Percentiles rank a stretch among this genome's conserved stretches.
Evolutionary conservation across 139 green algal genomes (phyloP).

Genomic region (Auxenochlorella protothecoides): DNA sequence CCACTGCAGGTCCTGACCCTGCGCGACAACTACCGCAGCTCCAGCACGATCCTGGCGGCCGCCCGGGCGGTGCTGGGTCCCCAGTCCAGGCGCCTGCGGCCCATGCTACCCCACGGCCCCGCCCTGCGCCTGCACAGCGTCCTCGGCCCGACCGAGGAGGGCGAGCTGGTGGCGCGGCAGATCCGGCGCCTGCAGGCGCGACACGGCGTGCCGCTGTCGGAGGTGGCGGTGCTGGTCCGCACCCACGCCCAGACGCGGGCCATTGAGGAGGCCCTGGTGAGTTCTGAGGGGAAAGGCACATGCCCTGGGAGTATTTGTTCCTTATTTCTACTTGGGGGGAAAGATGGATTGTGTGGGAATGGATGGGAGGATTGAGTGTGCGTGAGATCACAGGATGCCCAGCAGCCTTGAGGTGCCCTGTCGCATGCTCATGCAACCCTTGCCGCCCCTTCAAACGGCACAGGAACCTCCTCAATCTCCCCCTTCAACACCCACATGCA

Average conservation of each 20-base stretch:
- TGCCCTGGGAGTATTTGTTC: no score
- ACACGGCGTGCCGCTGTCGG: not conserved
- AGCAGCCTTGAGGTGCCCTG: no score
- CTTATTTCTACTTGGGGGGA: no score
- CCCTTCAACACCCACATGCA: no score
- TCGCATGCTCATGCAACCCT: no score
- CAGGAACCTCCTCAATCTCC: no score
- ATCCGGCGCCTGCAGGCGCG: not conserved
- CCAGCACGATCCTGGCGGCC: slow-evolving; percentile 30
- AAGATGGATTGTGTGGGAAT: no score
- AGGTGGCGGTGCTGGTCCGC: slow-evolving; percentile 45
- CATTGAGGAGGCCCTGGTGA: slow-evolving; percentile 33
- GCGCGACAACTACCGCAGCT: slow-evolving; percentile 39
- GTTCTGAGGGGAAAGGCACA: not conserved
- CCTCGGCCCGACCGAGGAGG: not conserved
- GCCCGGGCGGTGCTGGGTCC: slow-evolving; percentile 14
- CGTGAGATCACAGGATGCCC: no score
- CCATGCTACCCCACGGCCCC: not conserved
- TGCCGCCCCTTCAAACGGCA: no score
- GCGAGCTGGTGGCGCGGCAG: not conserved
- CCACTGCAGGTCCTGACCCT: slow-evolving; percentile 9
- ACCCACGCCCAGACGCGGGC: slow-evolving; percentile 22
- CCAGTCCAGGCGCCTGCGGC: not conserved
- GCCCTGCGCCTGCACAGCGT: not conserved
- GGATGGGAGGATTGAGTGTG: no score